Evolutionary conservation across 2,329 filamentous ascomycete species (phyloP).

Genomic region (Malbranchea zuffiana): DNA sequence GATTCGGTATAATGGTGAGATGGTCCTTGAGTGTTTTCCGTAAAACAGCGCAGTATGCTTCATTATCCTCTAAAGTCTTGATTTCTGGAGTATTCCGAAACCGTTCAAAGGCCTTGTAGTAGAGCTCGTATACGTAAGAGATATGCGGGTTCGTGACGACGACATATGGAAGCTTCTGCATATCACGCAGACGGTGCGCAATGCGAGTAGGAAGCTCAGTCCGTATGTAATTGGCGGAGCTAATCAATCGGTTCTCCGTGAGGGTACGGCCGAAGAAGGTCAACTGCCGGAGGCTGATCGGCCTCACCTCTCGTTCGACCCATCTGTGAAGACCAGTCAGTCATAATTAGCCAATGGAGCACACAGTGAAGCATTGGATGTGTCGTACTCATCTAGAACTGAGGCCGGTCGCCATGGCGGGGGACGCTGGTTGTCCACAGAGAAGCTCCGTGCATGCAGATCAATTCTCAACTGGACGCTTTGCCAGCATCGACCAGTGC

Average conservation of each 20-base stretch:
- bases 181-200: conserved; percentile 88
- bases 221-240: conserved; percentile 94
- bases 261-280: conserved; percentile 94
- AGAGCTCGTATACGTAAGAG: conserved; percentile 88
- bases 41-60: conserved; percentile 70
- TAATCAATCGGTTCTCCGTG: conserved; percentile 78
- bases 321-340: conserved; percentile 50
- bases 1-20: conserved; percentile 81
- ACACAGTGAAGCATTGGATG: too few species aligned
- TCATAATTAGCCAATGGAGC: background rate
- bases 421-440: conserved; percentile 13
- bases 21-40: conserved; percentile 73
- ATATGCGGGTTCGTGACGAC: conserved; percentile 94
- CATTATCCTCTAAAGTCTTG: conserved; percentile 78
- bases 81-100: conserved; percentile 78
- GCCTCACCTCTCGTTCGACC: conserved; percentile 82
- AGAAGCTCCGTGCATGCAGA: conserved; percentile 20
- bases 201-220: conserved; percentile 84
- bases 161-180: conserved; percentile 90
- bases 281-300: conserved; percentile 91
- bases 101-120: conserved; percentile 90
- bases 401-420: conserved; percentile 50
- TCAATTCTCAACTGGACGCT: conserved; percentile 18
- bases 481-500: conserved; percentile 26
- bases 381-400: conserved; percentile 48